These are phyloP conservation scores for Alternaria gaisen DNA, from an alignment of 2,329 filamentous ascomycete species.

Conservation along the genomic window DNA sequence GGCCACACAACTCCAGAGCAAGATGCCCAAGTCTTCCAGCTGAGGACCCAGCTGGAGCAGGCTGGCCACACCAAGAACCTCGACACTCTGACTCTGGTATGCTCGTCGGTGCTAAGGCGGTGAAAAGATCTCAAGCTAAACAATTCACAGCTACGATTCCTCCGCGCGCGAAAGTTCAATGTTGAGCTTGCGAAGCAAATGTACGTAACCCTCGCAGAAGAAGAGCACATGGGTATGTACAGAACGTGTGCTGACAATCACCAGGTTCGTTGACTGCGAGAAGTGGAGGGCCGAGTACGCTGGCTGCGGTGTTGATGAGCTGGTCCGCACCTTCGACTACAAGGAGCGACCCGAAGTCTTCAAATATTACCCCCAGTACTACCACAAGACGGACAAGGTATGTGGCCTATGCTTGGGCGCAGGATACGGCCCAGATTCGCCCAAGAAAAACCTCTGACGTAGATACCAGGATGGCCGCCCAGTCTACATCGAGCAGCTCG, in stretches of 20 bases:
- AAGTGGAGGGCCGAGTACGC: conserved; percentile 89
- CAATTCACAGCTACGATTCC: conserved; percentile 75
- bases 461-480: conserved; percentile 83
- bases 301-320: conserved; percentile 72
- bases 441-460: conserved; percentile 15
- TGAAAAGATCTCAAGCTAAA: conserved; percentile 26
- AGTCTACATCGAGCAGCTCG: conserved; percentile 95
- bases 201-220: conserved; percentile 62
- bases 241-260: conserved; percentile 33
- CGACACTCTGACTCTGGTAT: conserved; percentile 89
- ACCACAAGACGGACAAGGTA: conserved; percentile 93
- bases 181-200: conserved; percentile 85
- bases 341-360: conserved; percentile 83
- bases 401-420: conserved; percentile 14
- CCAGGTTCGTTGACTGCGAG: conserved; percentile 89
- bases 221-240: not conserved
- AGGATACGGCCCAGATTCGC: not conserved
- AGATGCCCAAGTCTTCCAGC: conserved; percentile 87
- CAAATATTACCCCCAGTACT: conserved; percentile 97
- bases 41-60: conserved; percentile 84
- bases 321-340: conserved; percentile 84
- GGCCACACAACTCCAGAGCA: conserved; percentile 87
- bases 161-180: conserved; percentile 95
- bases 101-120: conserved; percentile 33
- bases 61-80: conserved; percentile 83